These are phyloP conservation scores for Mycena leptocephala DNA, from an alignment of 768 basidiomycete genomes.

Conservation along the genomic window DNA sequence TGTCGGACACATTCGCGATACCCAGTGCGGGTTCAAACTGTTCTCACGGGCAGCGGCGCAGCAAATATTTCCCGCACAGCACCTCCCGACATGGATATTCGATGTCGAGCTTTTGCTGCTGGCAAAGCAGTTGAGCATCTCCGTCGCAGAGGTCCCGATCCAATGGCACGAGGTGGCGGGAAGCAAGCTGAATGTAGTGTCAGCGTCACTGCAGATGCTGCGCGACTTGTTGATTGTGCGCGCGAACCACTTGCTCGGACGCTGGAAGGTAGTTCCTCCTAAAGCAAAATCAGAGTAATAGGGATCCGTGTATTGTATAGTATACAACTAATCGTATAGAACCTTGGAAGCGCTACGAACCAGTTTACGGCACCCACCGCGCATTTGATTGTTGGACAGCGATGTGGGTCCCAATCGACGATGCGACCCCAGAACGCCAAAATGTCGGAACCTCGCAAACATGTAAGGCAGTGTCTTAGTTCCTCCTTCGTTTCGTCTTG, in stretches of 20 bases:
- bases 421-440: not conserved
- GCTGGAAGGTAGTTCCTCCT: slow-evolving; percentile 69
- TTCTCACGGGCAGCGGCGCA: slow-evolving; percentile 89
- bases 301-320: slow-evolving; percentile 23
- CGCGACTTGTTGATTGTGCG: slow-evolving; percentile 89
- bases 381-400: not conserved
- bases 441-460: not conserved
- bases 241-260: slow-evolving; percentile 84
- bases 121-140: slow-evolving; percentile 84
- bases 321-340: slow-evolving; percentile 29
- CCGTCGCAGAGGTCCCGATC: slow-evolving; percentile 89
- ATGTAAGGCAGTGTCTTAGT: not conserved
- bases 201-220: slow-evolving; percentile 92
- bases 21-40: slow-evolving; percentile 98
- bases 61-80: slow-evolving; percentile 89
- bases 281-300: slow-evolving; percentile 30
- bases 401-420: slow-evolving; percentile 19
- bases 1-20: slow-evolving; percentile 92
- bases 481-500: not conserved
- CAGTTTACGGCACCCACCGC: not conserved
- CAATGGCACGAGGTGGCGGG: slow-evolving; percentile 96
- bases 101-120: slow-evolving; percentile 94
- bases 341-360: not conserved
- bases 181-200: slow-evolving; percentile 91
- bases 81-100: slow-evolving; percentile 95